Conservation (phyloP, 2,329 filamentous ascomycete species). For the Tolypocladium paradoxum region DNA sequence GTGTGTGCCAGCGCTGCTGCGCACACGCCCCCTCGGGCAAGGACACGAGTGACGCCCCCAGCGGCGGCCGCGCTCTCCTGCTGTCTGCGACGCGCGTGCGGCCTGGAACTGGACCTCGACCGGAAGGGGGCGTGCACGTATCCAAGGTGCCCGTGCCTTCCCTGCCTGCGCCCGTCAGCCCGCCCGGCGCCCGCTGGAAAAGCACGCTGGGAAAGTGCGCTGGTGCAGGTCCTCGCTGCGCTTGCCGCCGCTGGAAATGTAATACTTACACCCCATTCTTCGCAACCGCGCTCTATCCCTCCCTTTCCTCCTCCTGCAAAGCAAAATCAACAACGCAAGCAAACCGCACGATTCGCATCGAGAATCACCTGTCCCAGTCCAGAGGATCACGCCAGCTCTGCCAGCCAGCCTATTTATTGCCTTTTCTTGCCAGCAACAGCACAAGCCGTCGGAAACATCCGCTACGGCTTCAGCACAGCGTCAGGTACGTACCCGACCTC, state of each 20-base stretch:
- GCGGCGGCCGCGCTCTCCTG: constrained; percentile 3
- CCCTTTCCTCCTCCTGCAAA: constrained; percentile 27
- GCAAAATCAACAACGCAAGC: constrained; percentile 39
- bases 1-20: background rate
- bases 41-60: background rate
- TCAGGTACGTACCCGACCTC: constrained; percentile 20
- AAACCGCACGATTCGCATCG: constrained; percentile 38
- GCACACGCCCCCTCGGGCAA: background rate
- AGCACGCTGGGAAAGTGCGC: background rate
- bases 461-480: constrained; percentile 16
- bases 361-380: constrained; percentile 51
- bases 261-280: background rate
- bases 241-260: background rate
- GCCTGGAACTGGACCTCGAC: too few species aligned
- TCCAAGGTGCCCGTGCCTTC: background rate
- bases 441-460: constrained; percentile 11
- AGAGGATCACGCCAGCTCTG: constrained; percentile 45
- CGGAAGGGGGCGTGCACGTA: background rate
- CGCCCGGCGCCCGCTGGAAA: background rate
- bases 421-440: constrained; percentile 7
- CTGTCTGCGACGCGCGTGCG: too few species aligned
- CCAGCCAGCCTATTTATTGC: constrained; percentile 18
- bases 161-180: background rate
- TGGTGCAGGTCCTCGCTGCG: background rate
- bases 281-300: constrained; percentile 15